Base-by-base conservation (phyloP, 441 rosid genomes). In the Melastoma candidum region DNA sequence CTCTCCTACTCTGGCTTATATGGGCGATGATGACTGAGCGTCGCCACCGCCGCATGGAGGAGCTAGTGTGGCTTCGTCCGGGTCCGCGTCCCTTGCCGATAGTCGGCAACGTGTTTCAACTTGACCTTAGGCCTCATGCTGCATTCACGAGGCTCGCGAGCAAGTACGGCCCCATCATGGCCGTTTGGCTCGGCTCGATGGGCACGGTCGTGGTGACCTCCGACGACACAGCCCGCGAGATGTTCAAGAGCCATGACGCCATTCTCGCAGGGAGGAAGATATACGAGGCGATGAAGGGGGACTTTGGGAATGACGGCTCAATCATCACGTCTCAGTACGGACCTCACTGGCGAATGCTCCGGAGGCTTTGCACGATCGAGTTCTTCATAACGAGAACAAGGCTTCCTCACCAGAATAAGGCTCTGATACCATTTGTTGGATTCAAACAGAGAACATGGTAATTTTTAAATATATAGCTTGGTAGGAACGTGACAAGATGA, bases 311-410 rank as follows among this genome's bases (percentile, higher is more conserved):
- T 7, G 87, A 79, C 12, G 84, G 87, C 2, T 83, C 92, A 0
- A 53, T 85, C 0, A 81, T 85, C 59, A 85, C 87, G 0, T 64
- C 88, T 27, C 95, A 81, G 51, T 85, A 88, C 26, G 95, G 95
- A 8, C 51, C 85, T 0, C 77, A 88, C 26, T 88, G 96, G 92
- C 69, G 92, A 10, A 75, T 83, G 81, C 24, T 88, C 3, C 58
- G 95, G 44, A 75, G 96, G 1, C 51, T 85, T 0, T 66, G 76
- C 59, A 77, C 77, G 43, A 69, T 73, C n/a, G 81, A 85, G 52
- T 81, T 88, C 58, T 83, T 88, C 45, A 76, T 76, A 12, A 63
- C 75, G 0, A 66, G 75, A 26, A 79, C 22, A 17, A 17, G 92
- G 6, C 74, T 88, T 3, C 85, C 83, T 3, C 75, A 76, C 7